Evolutionary conservation across 1,284 basidiomycete species (phyloP).

Genomic region (Ustilago vetiveriae): DNA sequence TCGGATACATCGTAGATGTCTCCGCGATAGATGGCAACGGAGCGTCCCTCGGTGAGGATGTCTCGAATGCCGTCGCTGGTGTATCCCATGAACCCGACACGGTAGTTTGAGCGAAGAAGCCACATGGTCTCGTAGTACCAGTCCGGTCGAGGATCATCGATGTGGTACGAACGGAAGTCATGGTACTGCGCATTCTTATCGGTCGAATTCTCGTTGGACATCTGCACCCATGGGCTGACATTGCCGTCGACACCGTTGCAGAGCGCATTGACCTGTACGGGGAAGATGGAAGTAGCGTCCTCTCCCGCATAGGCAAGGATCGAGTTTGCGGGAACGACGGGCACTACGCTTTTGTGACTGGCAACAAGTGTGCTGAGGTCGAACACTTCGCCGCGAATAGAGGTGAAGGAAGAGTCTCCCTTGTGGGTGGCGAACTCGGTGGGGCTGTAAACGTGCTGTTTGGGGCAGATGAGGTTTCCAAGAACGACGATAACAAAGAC

Average conservation of each 20-base stretch:
- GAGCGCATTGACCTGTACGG: constrained; percentile 93
- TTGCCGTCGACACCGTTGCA: constrained; percentile 85
- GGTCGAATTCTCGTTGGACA: constrained; percentile 82
- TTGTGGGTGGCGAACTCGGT: constrained; percentile 81
- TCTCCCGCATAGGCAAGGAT: constrained; percentile 85
- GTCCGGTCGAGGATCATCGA: constrained; percentile 89
- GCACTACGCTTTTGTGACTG: constrained; percentile 75
- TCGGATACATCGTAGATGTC: constrained; percentile 87
- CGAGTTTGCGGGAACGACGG: constrained; percentile 78
- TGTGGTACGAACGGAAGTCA: constrained; percentile 80
- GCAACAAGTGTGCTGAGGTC: constrained; percentile 71
- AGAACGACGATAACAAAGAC: constrained; percentile 93
- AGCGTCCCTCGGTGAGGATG: constrained; percentile 74
- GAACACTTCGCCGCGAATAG: constrained; percentile 92
- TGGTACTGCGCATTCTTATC: constrained; percentile 83
- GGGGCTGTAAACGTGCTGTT: constrained; percentile 85
- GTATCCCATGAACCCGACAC: constrained; percentile 88
- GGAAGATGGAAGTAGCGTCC: constrained; percentile 83
- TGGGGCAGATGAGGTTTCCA: constrained; percentile 89
- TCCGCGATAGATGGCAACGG: constrained; percentile 82
- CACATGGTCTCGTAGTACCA: constrained; percentile 90
- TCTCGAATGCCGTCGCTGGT: constrained; percentile 80
- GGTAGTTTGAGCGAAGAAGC: constrained; percentile 82
- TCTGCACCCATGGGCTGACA: constrained; percentile 83
- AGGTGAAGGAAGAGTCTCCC: constrained; percentile 77